A percentile compares a stretch with the other conserved stretches of the same genome.
Conservation (phyloP, 2,329 filamentous ascomycete species). For the Arachnomyces sp. region DNA sequence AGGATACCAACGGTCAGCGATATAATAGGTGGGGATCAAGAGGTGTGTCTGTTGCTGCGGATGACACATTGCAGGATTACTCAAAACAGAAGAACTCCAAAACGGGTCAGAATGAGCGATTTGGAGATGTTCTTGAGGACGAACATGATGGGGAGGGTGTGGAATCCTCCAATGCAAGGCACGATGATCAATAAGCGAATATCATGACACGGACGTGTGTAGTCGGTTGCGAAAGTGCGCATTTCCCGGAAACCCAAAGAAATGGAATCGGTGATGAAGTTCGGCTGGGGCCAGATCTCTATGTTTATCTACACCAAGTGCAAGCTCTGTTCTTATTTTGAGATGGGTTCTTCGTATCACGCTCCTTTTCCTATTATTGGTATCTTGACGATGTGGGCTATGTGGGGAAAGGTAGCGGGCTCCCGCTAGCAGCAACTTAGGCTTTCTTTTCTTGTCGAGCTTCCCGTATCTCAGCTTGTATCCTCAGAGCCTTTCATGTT, state of each 20-base stretch:
- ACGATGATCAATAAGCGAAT: neutral
- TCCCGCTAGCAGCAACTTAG: too few relatives aligned
- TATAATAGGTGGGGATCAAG: slow-evolving; percentile 48
- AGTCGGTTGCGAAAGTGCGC: too few relatives aligned
- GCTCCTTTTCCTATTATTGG: too few relatives aligned
- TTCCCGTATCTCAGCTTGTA: too few relatives aligned
- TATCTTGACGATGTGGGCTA: too few relatives aligned
- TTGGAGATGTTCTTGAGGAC: neutral
- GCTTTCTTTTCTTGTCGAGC: too few relatives aligned
- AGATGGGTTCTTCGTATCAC: too few relatives aligned
- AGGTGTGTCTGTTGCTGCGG: slow-evolving; percentile 53
- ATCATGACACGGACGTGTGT: neutral
- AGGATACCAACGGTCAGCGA: slow-evolving; percentile 17
- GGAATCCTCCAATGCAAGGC: neutral
- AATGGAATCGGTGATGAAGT: slow-evolving; percentile 4
- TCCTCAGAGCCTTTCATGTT: too few relatives aligned
- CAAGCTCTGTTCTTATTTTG: neutral
- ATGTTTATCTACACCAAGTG: neutral
- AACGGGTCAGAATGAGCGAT: slow-evolving; percentile 1
- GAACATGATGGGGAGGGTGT: neutral
- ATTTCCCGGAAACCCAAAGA: too few relatives aligned
- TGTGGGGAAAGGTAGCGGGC: too few relatives aligned
- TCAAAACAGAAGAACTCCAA: slow-evolving; percentile 15
- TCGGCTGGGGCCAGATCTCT: neutral
- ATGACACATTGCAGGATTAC: slow-evolving; percentile 36